Evolutionary conservation across 257 asterid species (phyloP), one percentile per base, ranked within the genome.

Genomic region (Echites panduratus): DNA sequence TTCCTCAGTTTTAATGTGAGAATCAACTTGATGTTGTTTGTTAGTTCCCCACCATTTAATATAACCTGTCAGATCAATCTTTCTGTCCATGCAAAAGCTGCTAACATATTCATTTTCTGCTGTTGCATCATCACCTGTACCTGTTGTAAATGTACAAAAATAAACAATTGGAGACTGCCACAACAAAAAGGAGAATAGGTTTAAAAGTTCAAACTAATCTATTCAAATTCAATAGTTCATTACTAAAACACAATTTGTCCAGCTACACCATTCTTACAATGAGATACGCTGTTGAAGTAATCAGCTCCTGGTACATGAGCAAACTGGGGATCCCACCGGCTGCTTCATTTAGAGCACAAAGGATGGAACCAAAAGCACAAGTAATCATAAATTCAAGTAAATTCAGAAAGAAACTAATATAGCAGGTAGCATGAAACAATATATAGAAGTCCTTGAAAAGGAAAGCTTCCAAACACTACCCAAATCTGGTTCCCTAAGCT

Each of bases 21-120:
- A 77, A 82, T 90, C 95, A 27, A 89, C 71, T 78, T 76, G 93
- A 68, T 80, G 79, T 40, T 89, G 83, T 80, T 89, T 89, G 77
- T 80, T 87, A 52, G 84, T 77, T 29, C 91, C 94, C 99, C 99
- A 95, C 99, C 99, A 95, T 79, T 92, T 92, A 77, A 95, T 90
- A 82, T 89, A 88, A 85, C 82, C 88, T 63, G 99, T 84, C 85
- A 95, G 81, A 82, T 95, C 99, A 61, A 95, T 89, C 87, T 95
- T 95, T 83, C 96, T 81, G 64, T 86, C 97, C 44, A 79, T 73
- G 76, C 93, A 79, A 75, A 82, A 94, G 65, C 90, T 88, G 66
- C 87, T 88, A 22, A 83, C 77, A 77, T 78, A 88, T 26, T 86
- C 98, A 77, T 84, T 86, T 76, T 86, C 97, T 53, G 83, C 74